Conservation (phyloP, 352 stramenopile species). For the Thalassiosira hispida region DNA sequence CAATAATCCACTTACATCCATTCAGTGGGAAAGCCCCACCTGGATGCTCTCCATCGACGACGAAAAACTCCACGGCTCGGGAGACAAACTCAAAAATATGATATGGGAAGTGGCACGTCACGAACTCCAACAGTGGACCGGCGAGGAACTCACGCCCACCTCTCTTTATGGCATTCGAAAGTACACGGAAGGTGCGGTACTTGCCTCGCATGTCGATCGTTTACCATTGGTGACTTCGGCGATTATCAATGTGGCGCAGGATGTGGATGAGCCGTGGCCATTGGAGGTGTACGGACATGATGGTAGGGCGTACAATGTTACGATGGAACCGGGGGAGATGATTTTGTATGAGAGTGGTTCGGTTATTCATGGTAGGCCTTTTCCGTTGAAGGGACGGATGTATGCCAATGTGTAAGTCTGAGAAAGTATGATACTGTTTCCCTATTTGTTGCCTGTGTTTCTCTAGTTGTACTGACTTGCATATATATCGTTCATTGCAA, state of each 20-base stretch:
- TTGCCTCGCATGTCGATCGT: conserved; percentile 85
- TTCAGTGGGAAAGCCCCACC: conserved; percentile 79
- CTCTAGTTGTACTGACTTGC: too few relatives aligned
- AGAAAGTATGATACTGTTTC: neutral
- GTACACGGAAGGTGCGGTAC: conserved; percentile 70
- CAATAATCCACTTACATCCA: too few relatives aligned
- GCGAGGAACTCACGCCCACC: conserved; percentile 84
- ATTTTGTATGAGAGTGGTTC: conserved; percentile 86
- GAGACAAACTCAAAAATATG: conserved; percentile 62
- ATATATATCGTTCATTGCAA: too few relatives aligned
- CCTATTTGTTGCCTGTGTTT: too few relatives aligned
- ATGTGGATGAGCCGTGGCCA: conserved; percentile 84
- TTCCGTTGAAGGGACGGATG: conserved; percentile 55
- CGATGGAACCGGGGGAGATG: conserved; percentile 87
- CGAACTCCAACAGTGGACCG: conserved; percentile 85
- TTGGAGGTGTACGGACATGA: conserved; percentile 89
- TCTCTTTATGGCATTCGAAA: conserved; percentile 84
- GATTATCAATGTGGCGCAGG: conserved; percentile 89
- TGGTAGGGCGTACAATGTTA: conserved; percentile 86
- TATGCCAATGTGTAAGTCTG: conserved; percentile 60
- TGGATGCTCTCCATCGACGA: conserved; percentile 85
- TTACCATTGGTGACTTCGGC: conserved; percentile 73
- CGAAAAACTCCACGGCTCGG: conserved; percentile 58
- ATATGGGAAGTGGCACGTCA: conserved; percentile 78
- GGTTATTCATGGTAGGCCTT: conserved; percentile 77